Base-by-base conservation (phyloP, 768 basidiomycete genomes). In the Agrocybe pediades region DNA sequence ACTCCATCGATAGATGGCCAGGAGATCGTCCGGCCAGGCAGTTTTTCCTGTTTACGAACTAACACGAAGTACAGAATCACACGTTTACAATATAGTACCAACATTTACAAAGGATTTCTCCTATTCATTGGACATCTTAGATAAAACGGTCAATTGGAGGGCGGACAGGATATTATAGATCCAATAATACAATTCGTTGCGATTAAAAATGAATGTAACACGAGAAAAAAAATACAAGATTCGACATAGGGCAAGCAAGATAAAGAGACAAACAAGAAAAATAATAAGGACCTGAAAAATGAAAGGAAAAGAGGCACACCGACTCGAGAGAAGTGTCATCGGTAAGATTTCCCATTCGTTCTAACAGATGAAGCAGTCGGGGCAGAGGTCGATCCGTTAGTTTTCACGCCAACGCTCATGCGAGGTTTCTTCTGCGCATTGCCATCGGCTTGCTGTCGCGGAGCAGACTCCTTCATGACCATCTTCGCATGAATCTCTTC, bases 401-500 rank as follows among this genome's bases (percentile, higher is more conserved):
- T 72, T 70, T 84, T 87, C 39, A 55, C 55, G 68, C 72, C 51
- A n/a, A 71, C 72, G 55, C 72, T 79, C 39, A 78, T 70, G 57
- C 86, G 80, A 41, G 83, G 79, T 68, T 87, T 88, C 74, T 87
- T 88, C 57, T 70, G 60, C 5, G 77, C 68, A 55, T 57, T 63
- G 40, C 63, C 76, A 49, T 86, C 86, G 20, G 79, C 71, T 47
- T 77, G 74, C n/a, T 81, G 71, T 54, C 83, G 73, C n/a, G 85
- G 84, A 27, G 82, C 81, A 42, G 83, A 81, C 65, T 90, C 90
- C 70, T 92, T 92, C 81, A 88, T 88, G 56, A 92, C 91, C 89
- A 97, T 93, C 74, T 97, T 97, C 15, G 91, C 89, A 64, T 97
- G 94, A 41, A 98, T 96, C 66, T 94, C 93, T 70, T 95, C 91